Conservation (phyloP, 1,284 basidiomycete species). For the Marasmius tenuissimus region DNA sequence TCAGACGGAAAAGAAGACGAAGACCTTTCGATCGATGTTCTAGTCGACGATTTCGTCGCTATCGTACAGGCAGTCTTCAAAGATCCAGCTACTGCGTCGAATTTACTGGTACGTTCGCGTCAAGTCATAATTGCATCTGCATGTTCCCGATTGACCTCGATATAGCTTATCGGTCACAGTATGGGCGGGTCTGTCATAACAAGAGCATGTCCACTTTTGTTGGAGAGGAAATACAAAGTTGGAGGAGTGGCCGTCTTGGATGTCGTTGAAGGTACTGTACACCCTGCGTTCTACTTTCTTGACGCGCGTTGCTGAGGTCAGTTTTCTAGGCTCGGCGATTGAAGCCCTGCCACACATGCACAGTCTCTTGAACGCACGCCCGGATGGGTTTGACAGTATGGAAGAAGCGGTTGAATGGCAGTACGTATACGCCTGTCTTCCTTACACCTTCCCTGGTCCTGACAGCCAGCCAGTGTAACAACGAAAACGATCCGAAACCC, state of each 20-base stretch:
- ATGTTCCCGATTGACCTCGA: neutral
- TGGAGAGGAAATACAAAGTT: constrained; percentile 68
- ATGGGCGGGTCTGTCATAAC: constrained; percentile 92
- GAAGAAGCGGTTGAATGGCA: constrained; percentile 96
- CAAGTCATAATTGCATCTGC: neutral
- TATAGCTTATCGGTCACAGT: constrained; percentile 83
- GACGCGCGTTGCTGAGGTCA: neutral
- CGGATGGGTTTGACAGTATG: constrained; percentile 79
- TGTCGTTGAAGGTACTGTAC: constrained; percentile 83
- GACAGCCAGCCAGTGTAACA: constrained; percentile 48
- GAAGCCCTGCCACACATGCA: constrained; percentile 93
- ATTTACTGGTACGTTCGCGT: constrained; percentile 60
- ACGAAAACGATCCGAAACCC: constrained; percentile 81
- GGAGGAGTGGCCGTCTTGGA: constrained; percentile 89
- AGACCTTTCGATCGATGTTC: constrained; percentile 73
- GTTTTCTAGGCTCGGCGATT: constrained; percentile 78
- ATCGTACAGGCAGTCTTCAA: constrained; percentile 73
- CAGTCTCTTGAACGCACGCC: constrained; percentile 81
- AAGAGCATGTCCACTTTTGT: constrained; percentile 64
- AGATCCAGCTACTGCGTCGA: constrained; percentile 60
- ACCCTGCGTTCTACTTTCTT: neutral
- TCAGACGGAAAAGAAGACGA: constrained; percentile 57
- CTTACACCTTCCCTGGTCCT: constrained; percentile 3
- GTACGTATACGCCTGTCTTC: constrained; percentile 48
- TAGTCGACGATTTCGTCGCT: constrained; percentile 72